phyloP scores from a whole-genome alignment of 116 monocot genomes.

The Cymodocea nodosa region DNA sequence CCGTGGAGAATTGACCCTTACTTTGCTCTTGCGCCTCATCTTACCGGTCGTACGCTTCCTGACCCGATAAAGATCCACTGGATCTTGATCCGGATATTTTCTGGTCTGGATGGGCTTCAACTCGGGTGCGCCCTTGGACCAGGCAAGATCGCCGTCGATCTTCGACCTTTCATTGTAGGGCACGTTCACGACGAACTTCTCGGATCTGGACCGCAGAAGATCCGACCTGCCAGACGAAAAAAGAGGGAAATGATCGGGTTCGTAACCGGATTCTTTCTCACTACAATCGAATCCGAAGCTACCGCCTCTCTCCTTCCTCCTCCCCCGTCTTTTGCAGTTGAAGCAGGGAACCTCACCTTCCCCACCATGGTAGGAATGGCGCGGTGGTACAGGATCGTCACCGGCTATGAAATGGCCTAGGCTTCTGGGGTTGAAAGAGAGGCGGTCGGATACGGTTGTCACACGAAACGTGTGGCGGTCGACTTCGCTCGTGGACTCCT shows the following conservation, averaged over 20 bases:
- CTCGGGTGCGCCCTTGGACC: neutral
- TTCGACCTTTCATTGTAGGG: too few relatives aligned
- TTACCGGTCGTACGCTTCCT: constrained; percentile 6
- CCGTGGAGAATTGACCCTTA: constrained; percentile 12
- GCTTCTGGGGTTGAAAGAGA: constrained; percentile 1
- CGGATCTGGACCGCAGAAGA: constrained; percentile 1
- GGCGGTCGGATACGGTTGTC: constrained; percentile 9
- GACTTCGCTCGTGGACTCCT: neutral
- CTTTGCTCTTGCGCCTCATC: neutral
- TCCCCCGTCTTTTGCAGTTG: neutral
- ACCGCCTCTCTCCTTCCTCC: neutral
- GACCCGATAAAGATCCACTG: neutral
- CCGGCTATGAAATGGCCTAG: constrained; percentile 4
- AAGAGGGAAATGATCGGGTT: constrained; percentile 6
- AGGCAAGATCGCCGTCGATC: neutral
- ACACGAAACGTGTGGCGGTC: neutral
- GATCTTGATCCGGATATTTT: neutral
- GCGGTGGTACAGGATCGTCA: neutral
- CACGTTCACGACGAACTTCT: neutral
- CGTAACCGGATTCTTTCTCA: neutral
- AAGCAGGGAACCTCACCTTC: neutral
- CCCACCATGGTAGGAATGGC: constrained; percentile 1
- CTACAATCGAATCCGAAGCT: constrained; percentile 1
- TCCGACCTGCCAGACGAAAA: constrained; percentile 1
- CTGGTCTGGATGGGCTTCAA: constrained; percentile 2